A percentile compares a stretch with the other conserved stretches of the same genome.
These are phyloP conservation scores for Friedmanniomyces simplex DNA, from an alignment of 495 filamentous ascomycete genomes.

Conservation along the genomic window DNA sequence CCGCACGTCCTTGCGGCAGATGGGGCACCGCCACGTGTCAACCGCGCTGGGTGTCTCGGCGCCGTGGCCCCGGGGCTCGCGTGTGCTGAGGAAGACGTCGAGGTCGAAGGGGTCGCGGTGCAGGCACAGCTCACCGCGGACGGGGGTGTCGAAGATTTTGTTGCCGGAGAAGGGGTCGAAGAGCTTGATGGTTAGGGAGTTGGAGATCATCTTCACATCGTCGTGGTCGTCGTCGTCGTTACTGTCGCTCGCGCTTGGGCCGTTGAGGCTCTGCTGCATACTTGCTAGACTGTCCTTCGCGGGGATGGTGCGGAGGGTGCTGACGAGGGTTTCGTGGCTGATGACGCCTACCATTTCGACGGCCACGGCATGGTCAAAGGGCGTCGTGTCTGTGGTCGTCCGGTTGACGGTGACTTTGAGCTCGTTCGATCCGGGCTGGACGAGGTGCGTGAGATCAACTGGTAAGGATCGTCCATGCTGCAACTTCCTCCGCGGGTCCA, in stretches of 20 bases:
- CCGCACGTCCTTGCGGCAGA: slow-evolving; percentile 64
- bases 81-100: slow-evolving; percentile 52
- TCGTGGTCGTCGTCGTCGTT: slow-evolving; percentile 41
- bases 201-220: slow-evolving; percentile 53
- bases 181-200: slow-evolving; percentile 58
- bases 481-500: slow-evolving; percentile 51
- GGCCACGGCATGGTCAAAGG: slow-evolving; percentile 42
- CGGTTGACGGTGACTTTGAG: slow-evolving; percentile 46
- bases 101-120: slow-evolving; percentile 88
- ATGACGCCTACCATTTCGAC: slow-evolving; percentile 31
- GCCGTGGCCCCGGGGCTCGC: slow-evolving; percentile 26
- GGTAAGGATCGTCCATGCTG: slow-evolving; percentile 68
- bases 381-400: slow-evolving; percentile 28
- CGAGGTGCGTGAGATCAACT: slow-evolving; percentile 52
- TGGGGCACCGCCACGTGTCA: slow-evolving; percentile 76
- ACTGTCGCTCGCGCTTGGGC: neutral
- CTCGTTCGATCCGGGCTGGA: slow-evolving; percentile 46
- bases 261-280: slow-evolving; percentile 42
- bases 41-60: slow-evolving; percentile 43
- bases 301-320: slow-evolving; percentile 28
- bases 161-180: slow-evolving; percentile 61
- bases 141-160: slow-evolving; percentile 58
- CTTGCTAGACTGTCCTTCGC: slow-evolving; percentile 32
- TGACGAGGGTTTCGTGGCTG: slow-evolving; percentile 45
- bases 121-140: slow-evolving; percentile 48